Percentiles rank a stretch among this genome's conserved stretches.
Evolutionary conservation across 2,329 filamentous ascomycete genomes (phyloP).

Genomic region (Ascochyta viciae-villosae): DNA sequence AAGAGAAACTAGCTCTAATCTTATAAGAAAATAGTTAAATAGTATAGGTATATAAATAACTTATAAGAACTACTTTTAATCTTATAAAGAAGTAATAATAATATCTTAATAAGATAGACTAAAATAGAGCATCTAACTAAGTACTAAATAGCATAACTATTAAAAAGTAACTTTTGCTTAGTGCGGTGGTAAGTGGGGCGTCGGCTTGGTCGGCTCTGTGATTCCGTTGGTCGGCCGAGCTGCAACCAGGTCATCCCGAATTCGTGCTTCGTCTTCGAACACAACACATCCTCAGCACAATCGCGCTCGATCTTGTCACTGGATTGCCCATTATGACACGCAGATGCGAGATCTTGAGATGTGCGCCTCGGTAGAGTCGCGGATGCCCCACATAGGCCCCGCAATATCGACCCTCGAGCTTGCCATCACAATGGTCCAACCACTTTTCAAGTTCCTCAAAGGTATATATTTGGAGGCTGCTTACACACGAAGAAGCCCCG

Average conservation of each 20-base stretch:
- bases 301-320: not conserved
- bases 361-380: not conserved
- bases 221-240: too few species aligned
- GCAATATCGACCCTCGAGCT: not conserved
- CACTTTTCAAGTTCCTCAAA: not conserved
- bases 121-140: too few species aligned
- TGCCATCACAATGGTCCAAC: conserved; percentile 3
- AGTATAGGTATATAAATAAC: too few species aligned
- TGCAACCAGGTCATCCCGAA: not conserved
- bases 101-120: too few species aligned
- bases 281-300: not conserved
- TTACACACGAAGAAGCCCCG: not conserved
- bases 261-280: not conserved
- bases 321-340: not conserved
- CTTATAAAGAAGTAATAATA: too few species aligned
- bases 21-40: too few species aligned
- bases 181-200: too few species aligned
- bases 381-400: conserved; percentile 11
- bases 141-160: too few species aligned
- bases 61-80: too few species aligned
- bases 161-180: too few species aligned
- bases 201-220: too few species aligned
- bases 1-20: too few species aligned
- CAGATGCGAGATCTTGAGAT: not conserved
- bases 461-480: not conserved